Conservation (phyloP, 768 basidiomycete genomes). For the Pulveroboletus sp. region DNA sequence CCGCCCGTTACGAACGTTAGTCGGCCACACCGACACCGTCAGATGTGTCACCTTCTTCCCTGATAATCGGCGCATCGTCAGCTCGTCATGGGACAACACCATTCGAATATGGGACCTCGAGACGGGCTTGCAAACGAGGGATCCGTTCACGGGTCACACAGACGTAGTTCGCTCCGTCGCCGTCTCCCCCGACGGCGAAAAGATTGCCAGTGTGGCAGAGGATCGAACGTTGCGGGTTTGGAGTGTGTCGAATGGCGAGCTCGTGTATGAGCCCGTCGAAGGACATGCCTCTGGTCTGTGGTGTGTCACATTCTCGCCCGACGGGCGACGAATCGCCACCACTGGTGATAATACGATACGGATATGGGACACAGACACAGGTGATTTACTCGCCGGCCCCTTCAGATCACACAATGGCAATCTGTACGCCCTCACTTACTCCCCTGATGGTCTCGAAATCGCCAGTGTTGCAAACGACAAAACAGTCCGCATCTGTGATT, state of each 20-base stretch:
- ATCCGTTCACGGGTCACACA: slow-evolving; percentile 24
- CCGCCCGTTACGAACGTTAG: slow-evolving; percentile 24
- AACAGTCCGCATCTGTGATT: slow-evolving; percentile 29
- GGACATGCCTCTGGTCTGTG: slow-evolving; percentile 25
- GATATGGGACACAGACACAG: slow-evolving; percentile 30
- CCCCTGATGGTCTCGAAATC: slow-evolving; percentile 29
- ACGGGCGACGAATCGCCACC: slow-evolving; percentile 29
- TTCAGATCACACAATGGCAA: slow-evolving; percentile 31
- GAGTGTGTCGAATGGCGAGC: slow-evolving; percentile 19
- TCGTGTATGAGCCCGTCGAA: slow-evolving; percentile 22
- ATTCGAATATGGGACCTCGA: slow-evolving; percentile 27
- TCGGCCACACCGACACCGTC: slow-evolving; percentile 30
- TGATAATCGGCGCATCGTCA: slow-evolving; percentile 22
- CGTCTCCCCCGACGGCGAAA: slow-evolving; percentile 26
- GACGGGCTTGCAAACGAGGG: slow-evolving; percentile 10
- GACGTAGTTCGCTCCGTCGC: slow-evolving; percentile 27
- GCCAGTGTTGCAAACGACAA: slow-evolving; percentile 30
- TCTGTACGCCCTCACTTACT: slow-evolving; percentile 36
- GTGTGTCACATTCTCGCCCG: slow-evolving; percentile 30
- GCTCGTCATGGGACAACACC: slow-evolving; percentile 24
- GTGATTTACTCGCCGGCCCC: slow-evolving; percentile 21
- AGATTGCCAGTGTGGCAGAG: slow-evolving; percentile 26
- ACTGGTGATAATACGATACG: slow-evolving; percentile 31
- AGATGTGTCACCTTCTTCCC: slow-evolving; percentile 27
- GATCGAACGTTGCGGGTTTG: slow-evolving; percentile 29